Evolutionary conservation across 345 rosid species (phyloP).

Genomic region (Brassica juncea): DNA sequence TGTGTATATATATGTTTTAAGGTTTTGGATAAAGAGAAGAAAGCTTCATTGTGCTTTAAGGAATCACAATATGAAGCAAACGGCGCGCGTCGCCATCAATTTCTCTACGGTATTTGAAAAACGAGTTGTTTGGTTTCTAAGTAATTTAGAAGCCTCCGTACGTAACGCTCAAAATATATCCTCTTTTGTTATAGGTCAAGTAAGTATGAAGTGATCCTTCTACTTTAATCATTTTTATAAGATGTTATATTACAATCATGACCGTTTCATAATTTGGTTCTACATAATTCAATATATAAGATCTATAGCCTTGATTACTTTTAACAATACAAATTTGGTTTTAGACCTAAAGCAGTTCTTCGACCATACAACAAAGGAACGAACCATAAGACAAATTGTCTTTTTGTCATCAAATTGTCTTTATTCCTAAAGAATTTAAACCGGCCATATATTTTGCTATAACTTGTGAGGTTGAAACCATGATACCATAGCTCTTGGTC

Average conservation of each 20-base stretch:
- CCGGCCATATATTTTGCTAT: too few species aligned
- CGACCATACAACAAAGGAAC: not conserved
- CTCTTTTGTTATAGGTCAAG: slow-evolving; percentile 17
- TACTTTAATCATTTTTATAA: slow-evolving; percentile 21
- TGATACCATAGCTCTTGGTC: too few species aligned
- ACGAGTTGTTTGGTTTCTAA: slow-evolving; percentile 25
- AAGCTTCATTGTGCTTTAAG: slow-evolving; percentile 19
- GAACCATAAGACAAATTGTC: not conserved
- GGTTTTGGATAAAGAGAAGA: slow-evolving; percentile 35
- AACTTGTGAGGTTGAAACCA: too few species aligned
- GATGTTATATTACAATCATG: not conserved
- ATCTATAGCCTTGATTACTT: too few species aligned
- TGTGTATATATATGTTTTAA: slow-evolving; percentile 16
- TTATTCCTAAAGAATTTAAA: too few species aligned
- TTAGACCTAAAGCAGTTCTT: not conserved
- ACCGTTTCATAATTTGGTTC: not conserved
- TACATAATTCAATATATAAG: not conserved
- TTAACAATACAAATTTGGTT: not conserved
- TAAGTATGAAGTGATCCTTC: slow-evolving; percentile 34
- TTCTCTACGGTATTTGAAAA: slow-evolving; percentile 28
- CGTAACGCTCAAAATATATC: slow-evolving; percentile 33
- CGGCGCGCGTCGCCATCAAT: slow-evolving; percentile 34
- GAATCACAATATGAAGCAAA: slow-evolving; percentile 38
- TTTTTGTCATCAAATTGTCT: too few species aligned
- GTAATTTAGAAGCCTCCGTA: slow-evolving; percentile 32